A percentile compares a stretch with the other conserved stretches of the same genome.
Conservation (phyloP, 1,284 basidiomycete species). For the Austropuccinia psidii region DNA sequence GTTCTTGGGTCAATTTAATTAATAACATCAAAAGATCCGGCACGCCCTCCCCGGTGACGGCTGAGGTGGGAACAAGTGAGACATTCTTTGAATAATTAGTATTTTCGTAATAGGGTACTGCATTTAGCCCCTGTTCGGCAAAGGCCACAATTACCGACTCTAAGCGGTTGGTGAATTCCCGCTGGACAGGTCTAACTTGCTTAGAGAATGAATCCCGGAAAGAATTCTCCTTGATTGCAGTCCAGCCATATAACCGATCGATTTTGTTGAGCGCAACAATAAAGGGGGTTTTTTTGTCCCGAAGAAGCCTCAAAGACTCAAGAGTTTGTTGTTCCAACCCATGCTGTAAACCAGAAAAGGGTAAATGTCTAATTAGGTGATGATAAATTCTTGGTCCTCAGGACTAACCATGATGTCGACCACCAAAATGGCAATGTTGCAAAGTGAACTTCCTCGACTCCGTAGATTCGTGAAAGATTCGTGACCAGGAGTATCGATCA, state of each 20-base stretch:
- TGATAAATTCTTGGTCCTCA: background rate
- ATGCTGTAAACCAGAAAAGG: conserved; percentile 56
- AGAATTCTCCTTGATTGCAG: conserved; percentile 78
- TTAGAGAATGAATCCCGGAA: conserved; percentile 87
- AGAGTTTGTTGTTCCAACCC: conserved; percentile 95
- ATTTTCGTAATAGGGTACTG: conserved; percentile 95
- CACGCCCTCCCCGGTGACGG: conserved; percentile 94
- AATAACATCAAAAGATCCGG: conserved; percentile 99
- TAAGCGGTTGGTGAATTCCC: conserved; percentile 87
- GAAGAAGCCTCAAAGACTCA: conserved; percentile 84
- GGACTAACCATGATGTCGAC: conserved; percentile 86
- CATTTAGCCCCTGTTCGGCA: conserved; percentile 94
- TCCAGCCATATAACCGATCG: conserved; percentile 95
- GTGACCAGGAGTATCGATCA: conserved; percentile 99
- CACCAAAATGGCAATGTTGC: conserved; percentile 98
- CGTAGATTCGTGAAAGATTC: conserved; percentile 98
- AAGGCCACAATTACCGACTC: conserved; percentile 82
- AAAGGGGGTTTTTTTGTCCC: conserved; percentile 95
- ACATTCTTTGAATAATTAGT: conserved; percentile 90
- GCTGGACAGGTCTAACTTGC: conserved; percentile 70
- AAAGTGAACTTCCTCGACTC: conserved; percentile 89
- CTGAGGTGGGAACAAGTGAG: conserved; percentile 94
- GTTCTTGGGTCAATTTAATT: conserved; percentile 92
- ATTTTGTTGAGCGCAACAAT: conserved; percentile 99
- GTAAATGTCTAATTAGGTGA: background rate